phyloP scores from a whole-genome alignment of 257 asterid genomes.

The Solanum stenotomum region DNA sequence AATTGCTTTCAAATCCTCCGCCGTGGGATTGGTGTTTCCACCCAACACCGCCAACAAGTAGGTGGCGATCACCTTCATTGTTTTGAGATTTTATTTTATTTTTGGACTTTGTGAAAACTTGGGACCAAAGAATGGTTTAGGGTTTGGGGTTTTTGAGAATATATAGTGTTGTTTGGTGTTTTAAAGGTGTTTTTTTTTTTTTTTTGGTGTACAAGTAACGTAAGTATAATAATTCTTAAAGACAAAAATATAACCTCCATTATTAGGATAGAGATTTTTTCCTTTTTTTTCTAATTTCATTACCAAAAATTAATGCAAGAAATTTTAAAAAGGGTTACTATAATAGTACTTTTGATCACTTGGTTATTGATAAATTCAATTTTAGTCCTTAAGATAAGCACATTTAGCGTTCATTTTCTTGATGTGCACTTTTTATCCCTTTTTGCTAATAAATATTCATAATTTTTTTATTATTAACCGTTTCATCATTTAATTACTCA shows the following conservation, averaged over 20 bases:
- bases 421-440: background rate
- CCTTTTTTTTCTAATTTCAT: background rate
- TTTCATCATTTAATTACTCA: no score
- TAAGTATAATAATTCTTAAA: background rate
- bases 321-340: background rate
- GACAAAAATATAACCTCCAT: background rate
- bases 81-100: background rate
- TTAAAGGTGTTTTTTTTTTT: background rate
- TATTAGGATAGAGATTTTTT: background rate
- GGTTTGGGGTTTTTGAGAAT: background rate
- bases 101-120: background rate
- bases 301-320: background rate
- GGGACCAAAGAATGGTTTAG: background rate
- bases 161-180: background rate
- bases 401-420: background rate
- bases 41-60: slow-evolving; percentile 15
- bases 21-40: slow-evolving; percentile 4
- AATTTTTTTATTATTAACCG: background rate
- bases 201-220: background rate
- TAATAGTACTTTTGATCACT: background rate
- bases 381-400: background rate
- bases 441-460: background rate
- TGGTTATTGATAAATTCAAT: background rate
- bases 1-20: slow-evolving; percentile 7
- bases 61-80: slow-evolving; percentile 9